Base-by-base conservation (phyloP, 2,329 filamentous ascomycete genomes). In the Ophiostoma quercus region DNA sequence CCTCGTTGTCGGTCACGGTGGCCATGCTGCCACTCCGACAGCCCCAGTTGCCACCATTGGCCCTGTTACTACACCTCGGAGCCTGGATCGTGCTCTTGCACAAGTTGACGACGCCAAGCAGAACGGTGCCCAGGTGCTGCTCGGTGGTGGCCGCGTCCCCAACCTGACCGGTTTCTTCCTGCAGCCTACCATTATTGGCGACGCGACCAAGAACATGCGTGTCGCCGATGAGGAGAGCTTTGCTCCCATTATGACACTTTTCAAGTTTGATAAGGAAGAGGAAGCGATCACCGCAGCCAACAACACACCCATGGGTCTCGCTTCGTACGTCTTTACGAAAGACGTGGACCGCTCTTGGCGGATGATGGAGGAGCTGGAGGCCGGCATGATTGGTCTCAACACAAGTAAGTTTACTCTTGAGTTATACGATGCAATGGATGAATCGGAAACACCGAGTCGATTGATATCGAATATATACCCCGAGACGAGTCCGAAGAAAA, bases 221-320 rank as follows among this genome's bases (percentile, higher is more conserved):
- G 83, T 88, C 67, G 82, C 79, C 75, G 79, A 80, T 6, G 81
- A 85, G 72, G 85, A 87, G 74, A 83, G 87, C 43, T 87, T 88
- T 73, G 84, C 85, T 1, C 85, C 85, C 0, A 84, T 88, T 43
- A 80, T 84, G 0, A 80, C 83, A 16, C 79, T 87, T 43, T 80
- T 80, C 71, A 82, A 79, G 2, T 87, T 87, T 79, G 83, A 84
- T 74, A 82, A 80, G 0, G 85, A 87, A 73, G 82, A 84, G 68
- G 84, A 87, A 73, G 82, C 84, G 2, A 75, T 87, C 47, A 75
- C 77, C 16, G 79, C 80, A 62, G 84, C 85, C 4, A 88, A 88
- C 74, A 81, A 86, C 74, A 78, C 76, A 1, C 14, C 75, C 6
- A 79, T 75, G 70, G 79, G 79, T 4, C 73, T 81, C 9, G 72